Evolutionary conservation across 2,329 filamentous ascomycete genomes (phyloP).

Genomic region (Tolypocladium ophioglossoides): DNA sequence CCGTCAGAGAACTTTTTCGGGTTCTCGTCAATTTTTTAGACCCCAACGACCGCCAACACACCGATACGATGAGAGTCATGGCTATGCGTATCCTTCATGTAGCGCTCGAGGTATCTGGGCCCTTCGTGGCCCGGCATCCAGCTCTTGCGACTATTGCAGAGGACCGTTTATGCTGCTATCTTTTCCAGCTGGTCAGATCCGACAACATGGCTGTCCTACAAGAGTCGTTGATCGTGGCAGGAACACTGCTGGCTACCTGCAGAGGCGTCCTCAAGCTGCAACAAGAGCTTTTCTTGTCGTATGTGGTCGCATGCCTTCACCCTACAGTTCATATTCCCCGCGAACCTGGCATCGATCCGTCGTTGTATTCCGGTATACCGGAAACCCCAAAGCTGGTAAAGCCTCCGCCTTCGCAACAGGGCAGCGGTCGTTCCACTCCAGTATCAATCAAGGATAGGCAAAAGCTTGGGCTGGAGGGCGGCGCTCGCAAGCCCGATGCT

Average conservation of each 20-base stretch:
- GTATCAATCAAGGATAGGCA: conserved; percentile 88
- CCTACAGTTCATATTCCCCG: conserved; percentile 88
- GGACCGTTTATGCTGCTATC: conserved; percentile 83
- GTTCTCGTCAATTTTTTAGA: conserved; percentile 90
- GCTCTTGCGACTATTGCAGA: conserved; percentile 80
- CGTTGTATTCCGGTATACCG: conserved; percentile 85
- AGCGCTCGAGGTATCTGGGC: conserved; percentile 88
- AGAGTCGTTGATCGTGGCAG: conserved; percentile 83
- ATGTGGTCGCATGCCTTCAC: conserved; percentile 87
- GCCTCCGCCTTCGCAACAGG: conserved; percentile 57
- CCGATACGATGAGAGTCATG: conserved; percentile 95
- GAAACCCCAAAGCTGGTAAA: conserved; percentile 83
- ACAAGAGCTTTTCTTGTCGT: conserved; percentile 91
- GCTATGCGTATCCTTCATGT: conserved; percentile 94
- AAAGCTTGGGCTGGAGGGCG: conserved; percentile 85
- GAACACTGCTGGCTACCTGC: conserved; percentile 84
- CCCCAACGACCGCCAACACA: conserved; percentile 84
- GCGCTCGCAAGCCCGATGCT: conserved; percentile 84
- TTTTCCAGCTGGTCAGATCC: conserved; percentile 92
- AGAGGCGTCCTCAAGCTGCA: conserved; percentile 86
- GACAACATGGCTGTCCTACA: conserved; percentile 94
- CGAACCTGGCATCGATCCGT: conserved; percentile 82
- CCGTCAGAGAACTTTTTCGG: conserved; percentile 86
- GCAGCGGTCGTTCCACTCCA: conserved; percentile 78
- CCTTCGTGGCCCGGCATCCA: conserved; percentile 87